phyloP scores from a whole-genome alignment of 75 land plant genomes.

The Selaginella moellendorffii region DNA sequence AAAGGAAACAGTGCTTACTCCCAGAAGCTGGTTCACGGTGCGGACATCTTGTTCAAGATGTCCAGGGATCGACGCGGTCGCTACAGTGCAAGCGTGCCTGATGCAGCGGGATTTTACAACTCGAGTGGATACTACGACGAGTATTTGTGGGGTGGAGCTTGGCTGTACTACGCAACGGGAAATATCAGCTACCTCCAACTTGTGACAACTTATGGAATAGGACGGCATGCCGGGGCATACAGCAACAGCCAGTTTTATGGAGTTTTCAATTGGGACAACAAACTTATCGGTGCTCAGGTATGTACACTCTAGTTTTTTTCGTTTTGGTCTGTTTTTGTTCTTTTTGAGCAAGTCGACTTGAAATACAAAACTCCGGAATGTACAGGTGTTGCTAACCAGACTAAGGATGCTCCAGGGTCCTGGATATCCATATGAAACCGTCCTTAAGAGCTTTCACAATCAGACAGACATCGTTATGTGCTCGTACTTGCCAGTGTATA shows the following conservation, averaged over 20 bases:
- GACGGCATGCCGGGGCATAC: conserved; percentile 2
- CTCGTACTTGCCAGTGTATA: conserved; percentile 40
- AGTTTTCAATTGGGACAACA: conserved; percentile 3
- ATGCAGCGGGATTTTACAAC: conserved; percentile 4
- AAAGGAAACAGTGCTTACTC: conserved; percentile 2
- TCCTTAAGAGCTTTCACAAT: conserved; percentile 43
- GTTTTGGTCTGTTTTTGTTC: background rate
- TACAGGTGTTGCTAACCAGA: conserved; percentile 71
- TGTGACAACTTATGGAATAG: conserved; percentile 3
- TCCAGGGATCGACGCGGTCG: background rate
- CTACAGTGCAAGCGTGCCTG: background rate
- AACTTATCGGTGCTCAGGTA: conserved; percentile 12
- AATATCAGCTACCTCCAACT: conserved; percentile 5
- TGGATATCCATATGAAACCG: conserved; percentile 79
- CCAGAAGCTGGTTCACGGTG: background rate
- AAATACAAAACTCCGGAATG: too few species aligned
- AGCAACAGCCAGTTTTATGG: conserved; percentile 2
- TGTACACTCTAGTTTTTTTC: background rate
- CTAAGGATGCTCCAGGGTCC: conserved; percentile 59
- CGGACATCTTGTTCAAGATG: background rate
- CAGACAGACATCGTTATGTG: conserved; percentile 61
- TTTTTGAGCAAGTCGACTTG: too few species aligned
- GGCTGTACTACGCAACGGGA: conserved; percentile 7
- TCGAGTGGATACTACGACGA: conserved; percentile 2
- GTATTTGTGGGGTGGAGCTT: conserved; percentile 5